Conservation (phyloP, 257 asterid species). For the Cruciata laevipes region DNA sequence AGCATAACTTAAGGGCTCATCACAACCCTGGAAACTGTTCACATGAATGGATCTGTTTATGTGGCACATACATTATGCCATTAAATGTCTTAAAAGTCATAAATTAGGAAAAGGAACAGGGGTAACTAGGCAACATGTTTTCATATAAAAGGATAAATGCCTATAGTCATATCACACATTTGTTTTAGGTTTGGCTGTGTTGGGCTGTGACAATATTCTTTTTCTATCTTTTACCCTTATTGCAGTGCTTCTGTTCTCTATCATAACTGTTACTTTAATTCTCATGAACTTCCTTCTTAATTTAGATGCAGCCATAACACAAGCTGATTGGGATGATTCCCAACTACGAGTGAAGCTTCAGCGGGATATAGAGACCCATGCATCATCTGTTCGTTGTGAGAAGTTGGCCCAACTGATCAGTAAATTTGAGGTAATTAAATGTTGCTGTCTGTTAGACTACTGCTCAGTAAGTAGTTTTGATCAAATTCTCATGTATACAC, state of each 20-base stretch:
- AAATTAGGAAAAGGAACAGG: neutral
- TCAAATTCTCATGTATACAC: neutral
- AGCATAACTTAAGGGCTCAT: neutral
- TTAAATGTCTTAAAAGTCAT: neutral
- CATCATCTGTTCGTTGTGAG: conserved; percentile 33
- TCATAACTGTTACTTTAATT: neutral
- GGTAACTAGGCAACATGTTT: neutral
- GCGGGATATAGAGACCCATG: conserved; percentile 52
- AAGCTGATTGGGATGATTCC: conserved; percentile 50
- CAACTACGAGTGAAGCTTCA: conserved; percentile 49
- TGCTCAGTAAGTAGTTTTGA: neutral
- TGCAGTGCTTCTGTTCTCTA: neutral
- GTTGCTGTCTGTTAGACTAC: neutral
- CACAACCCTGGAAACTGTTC: neutral
- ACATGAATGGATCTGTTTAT: neutral
- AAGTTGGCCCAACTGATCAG: conserved; percentile 39
- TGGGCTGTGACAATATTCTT: neutral
- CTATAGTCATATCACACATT: neutral
- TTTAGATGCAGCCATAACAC: conserved; percentile 51
- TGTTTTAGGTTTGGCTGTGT: neutral
- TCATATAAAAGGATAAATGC: neutral
- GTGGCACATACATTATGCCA: neutral
- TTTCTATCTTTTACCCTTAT: neutral
- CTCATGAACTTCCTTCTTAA: neutral
- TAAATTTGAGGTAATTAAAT: conserved; percentile 33